Evolutionary conservation across 78 protist species (phyloP).

Genomic region (Ministeria vibrans): DNA sequence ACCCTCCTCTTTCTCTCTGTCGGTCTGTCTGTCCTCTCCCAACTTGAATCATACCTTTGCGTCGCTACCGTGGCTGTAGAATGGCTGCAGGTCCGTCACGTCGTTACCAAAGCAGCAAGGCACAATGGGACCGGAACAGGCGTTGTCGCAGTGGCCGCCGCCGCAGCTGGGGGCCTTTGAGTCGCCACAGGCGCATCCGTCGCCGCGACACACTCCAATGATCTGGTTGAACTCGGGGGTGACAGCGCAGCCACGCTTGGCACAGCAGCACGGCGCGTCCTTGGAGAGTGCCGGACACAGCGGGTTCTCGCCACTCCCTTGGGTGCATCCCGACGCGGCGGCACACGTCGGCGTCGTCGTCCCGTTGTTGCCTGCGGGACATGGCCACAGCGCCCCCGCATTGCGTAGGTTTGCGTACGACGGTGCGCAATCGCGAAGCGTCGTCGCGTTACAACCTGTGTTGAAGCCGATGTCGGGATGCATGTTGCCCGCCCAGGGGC

Average conservation of each 20-base stretch:
- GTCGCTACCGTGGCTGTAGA: background rate
- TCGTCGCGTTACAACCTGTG: background rate
- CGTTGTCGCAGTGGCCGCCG: background rate
- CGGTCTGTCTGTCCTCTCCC: too few relatives aligned
- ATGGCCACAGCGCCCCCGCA: background rate
- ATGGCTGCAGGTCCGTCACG: background rate
- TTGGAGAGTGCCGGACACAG: background rate
- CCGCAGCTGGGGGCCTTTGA: background rate
- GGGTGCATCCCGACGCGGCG: too few relatives aligned
- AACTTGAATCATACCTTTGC: too few relatives aligned
- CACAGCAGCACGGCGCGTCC: background rate
- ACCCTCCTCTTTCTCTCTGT: too few relatives aligned
- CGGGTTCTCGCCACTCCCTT: too few relatives aligned
- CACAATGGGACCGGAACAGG: background rate
- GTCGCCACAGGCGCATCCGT: background rate
- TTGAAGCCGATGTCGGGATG: background rate
- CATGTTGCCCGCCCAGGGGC: too few relatives aligned
- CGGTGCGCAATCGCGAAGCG: background rate
- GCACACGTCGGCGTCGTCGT: background rate
- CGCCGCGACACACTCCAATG: background rate
- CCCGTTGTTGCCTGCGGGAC: background rate
- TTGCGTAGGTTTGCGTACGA: background rate
- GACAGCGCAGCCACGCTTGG: background rate
- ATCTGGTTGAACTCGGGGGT: background rate
- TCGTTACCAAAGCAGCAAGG: background rate